These are phyloP conservation scores for Sphagnum magellanicum DNA, from an alignment of 228 moss, liverwort and hornwort genomes.

Conservation along the genomic window DNA sequence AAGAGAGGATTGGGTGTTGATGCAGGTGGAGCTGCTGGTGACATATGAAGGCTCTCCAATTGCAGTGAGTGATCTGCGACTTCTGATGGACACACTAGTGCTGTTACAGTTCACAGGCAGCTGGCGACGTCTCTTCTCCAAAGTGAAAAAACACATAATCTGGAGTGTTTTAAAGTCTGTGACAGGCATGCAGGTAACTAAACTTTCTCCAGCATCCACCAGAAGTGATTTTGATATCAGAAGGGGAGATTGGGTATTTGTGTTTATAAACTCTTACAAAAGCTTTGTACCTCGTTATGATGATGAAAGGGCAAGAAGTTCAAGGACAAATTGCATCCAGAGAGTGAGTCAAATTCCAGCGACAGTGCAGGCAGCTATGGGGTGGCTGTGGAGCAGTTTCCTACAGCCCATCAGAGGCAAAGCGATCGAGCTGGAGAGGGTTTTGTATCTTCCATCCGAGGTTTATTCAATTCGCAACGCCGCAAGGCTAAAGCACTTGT, in stretches of 20 bases:
- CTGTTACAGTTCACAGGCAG: constrained; percentile 86
- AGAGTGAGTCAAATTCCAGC: constrained; percentile 65
- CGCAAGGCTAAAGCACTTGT: constrained; percentile 80
- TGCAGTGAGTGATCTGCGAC: constrained; percentile 86
- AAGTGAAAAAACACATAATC: constrained; percentile 99
- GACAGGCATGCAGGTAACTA: constrained; percentile 74
- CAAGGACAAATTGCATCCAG: constrained; percentile 83
- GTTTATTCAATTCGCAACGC: constrained; percentile 74
- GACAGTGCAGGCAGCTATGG: constrained; percentile 69
- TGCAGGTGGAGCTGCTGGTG: constrained; percentile 75
- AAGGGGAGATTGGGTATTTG: too few species aligned
- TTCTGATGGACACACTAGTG: constrained; percentile 92
- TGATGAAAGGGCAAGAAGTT: constrained; percentile 77
- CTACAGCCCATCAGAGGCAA: constrained; percentile 46
- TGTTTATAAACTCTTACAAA: too few species aligned
- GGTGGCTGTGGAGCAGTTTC: constrained; percentile 58
- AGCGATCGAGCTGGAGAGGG: constrained; percentile 96
- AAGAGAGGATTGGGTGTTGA: constrained; percentile 4
- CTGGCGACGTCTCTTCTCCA: constrained; percentile 94
- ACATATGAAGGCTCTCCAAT: constrained; percentile 97
- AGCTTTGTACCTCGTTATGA: too few species aligned
- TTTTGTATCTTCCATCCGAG: constrained; percentile 87
- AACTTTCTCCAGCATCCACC: not conserved
- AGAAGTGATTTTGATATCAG: too few species aligned
- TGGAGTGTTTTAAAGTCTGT: constrained; percentile 96